Evolutionary conservation across 2,329 filamentous ascomycete genomes (phyloP).

Genomic region (Alternaria alternata): DNA sequence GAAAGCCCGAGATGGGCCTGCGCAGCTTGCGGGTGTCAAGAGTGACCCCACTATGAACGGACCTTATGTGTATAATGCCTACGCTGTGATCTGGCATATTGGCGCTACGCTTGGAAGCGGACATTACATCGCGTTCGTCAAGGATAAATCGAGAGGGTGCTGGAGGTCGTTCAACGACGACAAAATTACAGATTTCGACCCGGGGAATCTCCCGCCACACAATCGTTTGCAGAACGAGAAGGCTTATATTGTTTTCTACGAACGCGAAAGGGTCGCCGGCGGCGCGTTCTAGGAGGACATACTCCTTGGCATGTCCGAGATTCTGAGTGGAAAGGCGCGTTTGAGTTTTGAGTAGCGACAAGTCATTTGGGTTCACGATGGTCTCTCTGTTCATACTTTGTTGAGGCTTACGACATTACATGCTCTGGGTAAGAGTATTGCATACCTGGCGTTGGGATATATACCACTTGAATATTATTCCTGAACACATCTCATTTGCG

Average conservation of each 20-base stretch:
- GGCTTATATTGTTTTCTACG: slow-evolving; percentile 72
- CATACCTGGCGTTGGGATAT: slow-evolving; percentile 18
- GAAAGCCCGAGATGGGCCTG: slow-evolving; percentile 34
- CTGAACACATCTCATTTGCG: neutral
- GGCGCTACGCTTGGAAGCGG: slow-evolving; percentile 74
- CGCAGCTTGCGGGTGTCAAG: slow-evolving; percentile 45
- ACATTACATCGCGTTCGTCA: slow-evolving; percentile 77
- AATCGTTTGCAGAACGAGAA: slow-evolving; percentile 67
- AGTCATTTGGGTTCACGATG: neutral
- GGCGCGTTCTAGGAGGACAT: slow-evolving; percentile 31
- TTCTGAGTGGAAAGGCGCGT: neutral
- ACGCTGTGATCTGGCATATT: slow-evolving; percentile 81
- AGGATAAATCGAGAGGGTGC: slow-evolving; percentile 59
- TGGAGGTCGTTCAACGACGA: slow-evolving; percentile 70
- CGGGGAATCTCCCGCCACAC: slow-evolving; percentile 57
- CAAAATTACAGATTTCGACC: slow-evolving; percentile 63
- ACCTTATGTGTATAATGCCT: slow-evolving; percentile 82
- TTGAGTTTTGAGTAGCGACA: neutral
- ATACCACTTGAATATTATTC: slow-evolving; percentile 16
- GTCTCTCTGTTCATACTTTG: slow-evolving; percentile 3
- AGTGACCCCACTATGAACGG: slow-evolving; percentile 55
- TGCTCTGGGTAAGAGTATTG: slow-evolving; percentile 8
- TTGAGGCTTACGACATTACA: slow-evolving; percentile 1
- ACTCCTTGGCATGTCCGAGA: neutral
- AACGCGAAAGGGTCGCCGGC: slow-evolving; percentile 50